These are phyloP conservation scores for Russula dissimulans DNA, from an alignment of 768 basidiomycete genomes.

Conservation along the genomic window DNA sequence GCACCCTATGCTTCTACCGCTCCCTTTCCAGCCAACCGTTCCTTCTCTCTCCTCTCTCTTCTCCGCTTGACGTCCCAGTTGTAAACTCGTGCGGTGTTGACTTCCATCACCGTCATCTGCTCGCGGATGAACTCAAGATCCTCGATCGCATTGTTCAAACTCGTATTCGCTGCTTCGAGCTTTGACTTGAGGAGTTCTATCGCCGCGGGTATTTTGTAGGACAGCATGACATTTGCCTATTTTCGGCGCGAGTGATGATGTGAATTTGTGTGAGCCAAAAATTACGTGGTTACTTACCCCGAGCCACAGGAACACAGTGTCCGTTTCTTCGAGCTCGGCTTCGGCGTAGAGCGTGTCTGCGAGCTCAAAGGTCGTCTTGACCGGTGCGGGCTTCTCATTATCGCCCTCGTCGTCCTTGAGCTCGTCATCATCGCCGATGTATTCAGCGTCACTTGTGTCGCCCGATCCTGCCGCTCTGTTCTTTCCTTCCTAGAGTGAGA, in stretches of 20 bases:
- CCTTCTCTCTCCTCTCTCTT: slow-evolving; percentile 34
- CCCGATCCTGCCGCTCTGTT: slow-evolving; percentile 28
- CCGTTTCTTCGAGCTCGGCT: slow-evolving; percentile 78
- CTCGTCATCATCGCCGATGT: slow-evolving; percentile 33
- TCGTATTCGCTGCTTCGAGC: slow-evolving; percentile 57
- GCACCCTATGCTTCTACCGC: background rate
- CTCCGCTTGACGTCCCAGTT: slow-evolving; percentile 92
- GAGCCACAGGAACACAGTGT: slow-evolving; percentile 91
- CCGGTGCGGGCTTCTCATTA: slow-evolving; percentile 36
- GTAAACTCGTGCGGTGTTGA: slow-evolving; percentile 89
- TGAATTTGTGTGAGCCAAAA: background rate
- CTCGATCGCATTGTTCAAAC: slow-evolving; percentile 60
- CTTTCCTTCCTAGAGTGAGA: slow-evolving; percentile 47
- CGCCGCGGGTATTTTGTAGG: slow-evolving; percentile 79
- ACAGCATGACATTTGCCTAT: slow-evolving; percentile 96
- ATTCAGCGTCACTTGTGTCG: slow-evolving; percentile 10
- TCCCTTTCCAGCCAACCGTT: background rate
- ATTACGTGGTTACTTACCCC: slow-evolving; percentile 48
- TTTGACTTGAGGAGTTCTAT: slow-evolving; percentile 66
- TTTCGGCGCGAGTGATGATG: no score
- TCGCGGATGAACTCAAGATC: slow-evolving; percentile 91
- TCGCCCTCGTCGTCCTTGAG: slow-evolving; percentile 34
- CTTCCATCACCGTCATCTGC: slow-evolving; percentile 94
- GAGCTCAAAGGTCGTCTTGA: slow-evolving; percentile 86
- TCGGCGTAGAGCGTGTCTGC: slow-evolving; percentile 94